Evolutionary conservation across 805 yeast species (phyloP), one percentile per base, ranked within the genome.

Genomic region (Starmerella asiatica): DNA sequence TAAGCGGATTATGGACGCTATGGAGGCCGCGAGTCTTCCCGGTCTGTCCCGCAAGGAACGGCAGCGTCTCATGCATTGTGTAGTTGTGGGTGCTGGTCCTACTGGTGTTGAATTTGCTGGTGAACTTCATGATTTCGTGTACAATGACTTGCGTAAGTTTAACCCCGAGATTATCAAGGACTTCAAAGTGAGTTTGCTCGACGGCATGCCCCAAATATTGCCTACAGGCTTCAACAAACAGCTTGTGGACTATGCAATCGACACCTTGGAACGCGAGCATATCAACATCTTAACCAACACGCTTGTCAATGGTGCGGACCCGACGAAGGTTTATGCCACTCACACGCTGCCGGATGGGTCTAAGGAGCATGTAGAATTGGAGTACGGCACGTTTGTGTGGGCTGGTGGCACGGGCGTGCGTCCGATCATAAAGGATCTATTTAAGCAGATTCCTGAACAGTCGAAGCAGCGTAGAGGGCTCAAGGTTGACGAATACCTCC

Each of bases 21-120:
- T 86, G 55, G 95, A 88, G 67, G 79, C 84, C 47, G 94, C 96
- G 32, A 71, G 85, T 52, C 82, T 91, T 42, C 71, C 71, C 51
- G 76, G 67, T 39, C 46, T 56, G 26, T 73, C 70, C 45, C 82
- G 75, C 51, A 76, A 76, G 17, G 93, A 82, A 59, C 75, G 96
- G 63, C 73, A 75, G 63, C 75, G 94, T 60, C 70, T 88, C 54
- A 71, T 86, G 58, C 79, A 78, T 47, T 77, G 85, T 53, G 88
- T 88, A 47, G 93, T 88, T 47, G 93, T 91, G 51, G 97, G 97
- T 56, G 97, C 96, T 63, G 97, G 97, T 49, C 96, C 97, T 59
- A 86, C 97, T 32, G 97, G 97, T 67, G 95, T 86, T 47, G 96
- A 85, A 65, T 80, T 85, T 54, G 95, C 96, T 51, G 97, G 94